A percentile compares a stretch with the other conserved stretches of the same genome.
These are phyloP conservation scores for Sambucus nigra DNA, from an alignment of 129 eudicot species.

Conservation along the genomic window DNA sequence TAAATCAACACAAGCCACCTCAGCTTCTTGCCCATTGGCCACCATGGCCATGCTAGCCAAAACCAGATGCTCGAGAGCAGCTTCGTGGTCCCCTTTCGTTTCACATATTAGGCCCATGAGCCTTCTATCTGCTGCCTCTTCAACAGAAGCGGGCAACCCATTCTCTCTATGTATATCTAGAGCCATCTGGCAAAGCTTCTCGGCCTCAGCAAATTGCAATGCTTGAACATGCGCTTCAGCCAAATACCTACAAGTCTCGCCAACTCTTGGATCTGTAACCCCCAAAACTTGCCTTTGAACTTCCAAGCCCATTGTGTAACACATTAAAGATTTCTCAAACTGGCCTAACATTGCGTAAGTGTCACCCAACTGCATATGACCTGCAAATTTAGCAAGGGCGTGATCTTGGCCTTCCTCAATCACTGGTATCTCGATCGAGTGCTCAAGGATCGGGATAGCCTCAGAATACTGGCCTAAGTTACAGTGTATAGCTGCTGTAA, in stretches of 20 bases:
- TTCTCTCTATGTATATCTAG: slow-evolving; percentile 65
- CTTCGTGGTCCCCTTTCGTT: slow-evolving; percentile 75
- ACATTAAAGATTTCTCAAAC: slow-evolving; percentile 52
- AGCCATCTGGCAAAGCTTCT: slow-evolving; percentile 60
- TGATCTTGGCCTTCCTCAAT: slow-evolving; percentile 63
- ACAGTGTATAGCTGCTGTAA: slow-evolving; percentile 64
- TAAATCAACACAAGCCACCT: slow-evolving; percentile 70
- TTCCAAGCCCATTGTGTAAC: slow-evolving; percentile 62
- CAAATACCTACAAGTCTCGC: slow-evolving; percentile 74
- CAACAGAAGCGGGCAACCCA: slow-evolving; percentile 50
- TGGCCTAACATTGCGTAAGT: slow-evolving; percentile 86
- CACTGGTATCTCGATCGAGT: slow-evolving; percentile 42
- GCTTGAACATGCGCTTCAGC: slow-evolving; percentile 91
- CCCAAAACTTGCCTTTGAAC: slow-evolving; percentile 53
- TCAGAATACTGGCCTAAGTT: slow-evolving; percentile 60
- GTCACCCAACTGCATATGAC: slow-evolving; percentile 83
- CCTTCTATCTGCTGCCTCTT: slow-evolving; percentile 76
- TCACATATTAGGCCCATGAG: slow-evolving; percentile 82
- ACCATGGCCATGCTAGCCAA: slow-evolving; percentile 86
- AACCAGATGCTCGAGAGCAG: slow-evolving; percentile 84
- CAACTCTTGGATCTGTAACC: slow-evolving; percentile 59
- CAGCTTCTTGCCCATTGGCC: slow-evolving; percentile 73
- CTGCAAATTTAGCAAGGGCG: slow-evolving; percentile 83
- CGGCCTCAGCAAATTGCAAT: slow-evolving; percentile 77
- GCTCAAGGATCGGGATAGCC: slow-evolving; percentile 54